phyloP scores from a whole-genome alignment of 805 yeast genomes.

The Priceomyces fermenticarens region DNA sequence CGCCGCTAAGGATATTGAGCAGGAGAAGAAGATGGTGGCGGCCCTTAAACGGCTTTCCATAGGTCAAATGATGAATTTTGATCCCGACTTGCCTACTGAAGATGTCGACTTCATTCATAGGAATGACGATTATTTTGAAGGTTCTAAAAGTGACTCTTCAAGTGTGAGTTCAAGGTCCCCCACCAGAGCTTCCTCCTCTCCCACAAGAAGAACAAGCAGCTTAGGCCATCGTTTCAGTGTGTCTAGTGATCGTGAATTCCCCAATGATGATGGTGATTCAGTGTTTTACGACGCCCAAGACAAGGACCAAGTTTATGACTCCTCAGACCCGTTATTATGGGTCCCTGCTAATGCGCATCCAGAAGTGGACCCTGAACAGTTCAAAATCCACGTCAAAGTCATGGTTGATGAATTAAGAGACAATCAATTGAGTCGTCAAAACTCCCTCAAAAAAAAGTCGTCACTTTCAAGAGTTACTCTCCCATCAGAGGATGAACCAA shows the following conservation, averaged over 20 bases:
- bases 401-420: constrained; percentile 53
- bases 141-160: constrained; percentile 7
- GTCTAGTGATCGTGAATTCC: constrained; percentile 5
- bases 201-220: neutral
- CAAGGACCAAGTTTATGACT: constrained; percentile 17
- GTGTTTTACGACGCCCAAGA: constrained; percentile 17
- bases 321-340: constrained; percentile 65
- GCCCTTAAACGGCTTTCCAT: constrained; percentile 72
- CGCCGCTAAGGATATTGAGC: constrained; percentile 76
- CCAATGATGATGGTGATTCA: constrained; percentile 5
- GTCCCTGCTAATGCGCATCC: constrained; percentile 96
- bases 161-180: constrained; percentile 2
- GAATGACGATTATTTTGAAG: constrained; percentile 4
- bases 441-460: constrained; percentile 23
- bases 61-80: constrained; percentile 57
- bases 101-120: constrained; percentile 19
- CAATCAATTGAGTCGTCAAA: constrained; percentile 26
- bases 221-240: constrained; percentile 3
- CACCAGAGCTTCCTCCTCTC: constrained; percentile 9
- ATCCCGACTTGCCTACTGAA: constrained; percentile 66
- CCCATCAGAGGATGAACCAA: neutral
- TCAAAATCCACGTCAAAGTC: constrained; percentile 60
- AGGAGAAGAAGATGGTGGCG: constrained; percentile 69
- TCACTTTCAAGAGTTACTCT: constrained; percentile 14
- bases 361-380: constrained; percentile 89